Evolutionary conservation across 805 yeast species (phyloP).

Genomic region (Suhomyces emberorum): DNA sequence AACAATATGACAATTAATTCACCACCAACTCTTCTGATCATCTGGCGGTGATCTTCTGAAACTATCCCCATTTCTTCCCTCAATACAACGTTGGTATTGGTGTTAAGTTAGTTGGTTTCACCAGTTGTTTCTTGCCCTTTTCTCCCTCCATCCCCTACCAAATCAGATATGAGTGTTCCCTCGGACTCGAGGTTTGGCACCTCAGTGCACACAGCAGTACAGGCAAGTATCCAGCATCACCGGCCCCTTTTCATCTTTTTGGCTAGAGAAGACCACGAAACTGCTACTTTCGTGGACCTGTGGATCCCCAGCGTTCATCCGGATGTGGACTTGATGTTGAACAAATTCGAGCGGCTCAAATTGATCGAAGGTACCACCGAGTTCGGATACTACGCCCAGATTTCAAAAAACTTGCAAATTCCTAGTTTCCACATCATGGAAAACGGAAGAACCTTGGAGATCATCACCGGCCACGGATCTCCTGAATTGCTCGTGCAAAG

Average conservation of each 20-base stretch:
- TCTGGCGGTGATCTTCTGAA: too few relatives aligned
- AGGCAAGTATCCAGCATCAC: conserved; percentile 12
- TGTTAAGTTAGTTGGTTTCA: too few relatives aligned
- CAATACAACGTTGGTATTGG: too few relatives aligned
- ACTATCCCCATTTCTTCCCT: too few relatives aligned
- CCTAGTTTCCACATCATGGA: conserved; percentile 60
- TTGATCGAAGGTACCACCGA: conserved; percentile 17
- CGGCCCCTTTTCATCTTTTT: conserved; percentile 25
- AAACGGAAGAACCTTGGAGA: conserved; percentile 44
- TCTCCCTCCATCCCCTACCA: neutral
- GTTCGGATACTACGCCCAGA: conserved; percentile 41
- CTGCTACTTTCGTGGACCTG: conserved; percentile 13
- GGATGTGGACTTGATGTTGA: conserved; percentile 1
- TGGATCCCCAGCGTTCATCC: conserved; percentile 7
- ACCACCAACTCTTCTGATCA: too few relatives aligned
- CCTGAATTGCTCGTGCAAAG: conserved; percentile 6
- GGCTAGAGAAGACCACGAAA: conserved; percentile 11
- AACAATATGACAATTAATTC: too few relatives aligned
- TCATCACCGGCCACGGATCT: conserved; percentile 33
- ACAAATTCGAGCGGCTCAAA: conserved; percentile 15
- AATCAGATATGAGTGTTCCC: conserved; percentile 3
- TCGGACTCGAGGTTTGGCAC: conserved; percentile 12
- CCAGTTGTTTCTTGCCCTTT: too few relatives aligned
- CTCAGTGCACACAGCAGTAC: conserved; percentile 24
- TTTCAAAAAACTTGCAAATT: conserved; percentile 48